Base-by-base conservation (phyloP, 441 rosid species). In the Erodium texanum region DNA sequence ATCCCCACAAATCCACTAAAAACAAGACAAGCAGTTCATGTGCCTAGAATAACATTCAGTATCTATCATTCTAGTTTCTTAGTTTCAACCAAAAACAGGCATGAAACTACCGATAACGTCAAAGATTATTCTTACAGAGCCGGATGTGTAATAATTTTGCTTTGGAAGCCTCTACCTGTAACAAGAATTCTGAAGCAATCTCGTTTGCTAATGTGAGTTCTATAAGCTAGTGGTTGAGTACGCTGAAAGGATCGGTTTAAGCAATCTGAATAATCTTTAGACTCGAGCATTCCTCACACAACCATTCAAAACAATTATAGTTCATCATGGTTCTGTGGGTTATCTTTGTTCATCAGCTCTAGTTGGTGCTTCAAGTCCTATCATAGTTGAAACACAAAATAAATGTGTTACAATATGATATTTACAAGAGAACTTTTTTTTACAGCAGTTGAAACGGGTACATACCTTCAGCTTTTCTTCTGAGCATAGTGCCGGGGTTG, bases 401-500 rank as follows among this genome's bases (percentile, higher is more conserved):
- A 56, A 56, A 9, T 15, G 23, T 9, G 75, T 73, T 36, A 54
- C 41, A 8, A 20, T 20, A 20, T 56, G 27, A 9, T 18, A 56
- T 56, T 56, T 19, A 56, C 11, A 56, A 9, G 23, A 56, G 23
- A 56, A 56, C 2, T 20, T 56, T 9, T 56, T 20, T 56, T 9
- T 56, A 56, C 62, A 20, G 24, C 27, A 58, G 24, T 15, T 9
- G 27, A 20, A 58, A 20, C 8, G 24, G 38, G 62, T n/a, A n/a
- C n/a, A 77, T 85, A 88, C 99, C 89, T 81, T 82, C 23, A 89
- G 87, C 80, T 81, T 88, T 69, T 83, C 89, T 77, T 88, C 97
- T 68, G 79, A 65, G 81, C 98, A 94, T 43, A 86, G 71, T 56
- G 92, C 89, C 27, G 99, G 93, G 23, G 98, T 92, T 24, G 89